Percentiles rank a stretch among this genome's conserved stretches.
Evolutionary conservation across 2,329 filamentous ascomycete genomes (phyloP).

Genomic region (Septoria petroselini): DNA sequence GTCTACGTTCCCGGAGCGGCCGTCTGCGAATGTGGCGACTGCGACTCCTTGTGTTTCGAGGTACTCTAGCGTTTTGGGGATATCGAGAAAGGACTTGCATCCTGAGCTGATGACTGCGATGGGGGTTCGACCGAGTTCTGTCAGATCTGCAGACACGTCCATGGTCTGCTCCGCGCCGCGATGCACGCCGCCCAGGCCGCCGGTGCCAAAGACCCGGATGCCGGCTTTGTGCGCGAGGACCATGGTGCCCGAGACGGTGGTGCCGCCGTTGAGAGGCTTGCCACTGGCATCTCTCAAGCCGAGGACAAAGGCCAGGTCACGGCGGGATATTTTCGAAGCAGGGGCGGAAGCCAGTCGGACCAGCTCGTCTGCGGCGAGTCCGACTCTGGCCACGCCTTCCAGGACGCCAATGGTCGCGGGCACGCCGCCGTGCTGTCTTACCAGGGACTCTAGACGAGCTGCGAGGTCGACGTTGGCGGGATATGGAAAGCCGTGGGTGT

Average conservation of each 20-base stretch:
- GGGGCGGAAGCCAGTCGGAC: constrained; percentile 60
- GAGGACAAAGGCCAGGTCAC: constrained; percentile 78
- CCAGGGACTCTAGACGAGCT: constrained; percentile 73
- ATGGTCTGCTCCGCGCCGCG: constrained; percentile 79
- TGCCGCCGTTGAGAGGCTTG: constrained; percentile 75
- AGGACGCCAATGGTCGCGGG: constrained; percentile 90
- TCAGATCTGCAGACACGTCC: constrained; percentile 94
- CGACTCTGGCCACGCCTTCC: constrained; percentile 77
- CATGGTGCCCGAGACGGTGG: constrained; percentile 92
- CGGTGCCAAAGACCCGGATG: constrained; percentile 90
- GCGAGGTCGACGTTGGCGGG: constrained; percentile 72
- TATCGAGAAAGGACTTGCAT: constrained; percentile 94
- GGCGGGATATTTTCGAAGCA: constrained; percentile 78
- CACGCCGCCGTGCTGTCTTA: constrained; percentile 75
- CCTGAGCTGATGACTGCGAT: constrained; percentile 87
- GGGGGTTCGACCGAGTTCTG: constrained; percentile 83
- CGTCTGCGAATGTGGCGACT: constrained; percentile 87
- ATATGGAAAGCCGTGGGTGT: constrained; percentile 80
- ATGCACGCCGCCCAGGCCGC: constrained; percentile 91
- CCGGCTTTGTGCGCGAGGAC: constrained; percentile 80
- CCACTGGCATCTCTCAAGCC: constrained; percentile 68
- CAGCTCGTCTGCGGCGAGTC: constrained; percentile 69
- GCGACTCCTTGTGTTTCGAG: constrained; percentile 71
- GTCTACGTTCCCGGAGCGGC: constrained; percentile 67
- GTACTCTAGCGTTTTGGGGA: constrained; percentile 81